A percentile compares a stretch with the other conserved stretches of the same genome.
These are phyloP conservation scores for Saccharomyces hybrid DNA, from an alignment of 1,139 yeast species.

Conservation along the genomic window DNA sequence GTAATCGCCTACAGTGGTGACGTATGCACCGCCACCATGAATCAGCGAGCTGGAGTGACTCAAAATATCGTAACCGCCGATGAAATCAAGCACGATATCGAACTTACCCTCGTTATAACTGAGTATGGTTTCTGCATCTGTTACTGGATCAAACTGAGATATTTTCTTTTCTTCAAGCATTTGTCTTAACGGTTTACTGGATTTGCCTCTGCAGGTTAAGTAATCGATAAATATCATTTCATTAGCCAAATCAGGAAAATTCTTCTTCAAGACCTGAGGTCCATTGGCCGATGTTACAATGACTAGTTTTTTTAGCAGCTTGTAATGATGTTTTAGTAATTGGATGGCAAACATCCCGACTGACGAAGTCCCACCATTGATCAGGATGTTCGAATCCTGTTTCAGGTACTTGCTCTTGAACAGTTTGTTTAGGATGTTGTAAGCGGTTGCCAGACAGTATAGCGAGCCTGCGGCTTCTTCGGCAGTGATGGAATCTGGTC, in stretches of 20 bases:
- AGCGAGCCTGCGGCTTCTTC: constrained; percentile 55
- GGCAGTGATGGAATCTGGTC: constrained; percentile 43
- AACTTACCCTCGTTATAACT: constrained; percentile 33
- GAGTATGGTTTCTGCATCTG: constrained; percentile 23
- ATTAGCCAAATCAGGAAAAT: constrained; percentile 25
- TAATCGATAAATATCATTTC: constrained; percentile 29
- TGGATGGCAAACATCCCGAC: constrained; percentile 60
- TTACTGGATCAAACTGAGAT: constrained; percentile 26
- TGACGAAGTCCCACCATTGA: constrained; percentile 74
- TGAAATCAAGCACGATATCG: constrained; percentile 42
- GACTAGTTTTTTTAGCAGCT: constrained; percentile 40
- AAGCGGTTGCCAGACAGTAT: constrained; percentile 51
- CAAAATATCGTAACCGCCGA: constrained; percentile 40
- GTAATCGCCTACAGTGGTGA: constrained; percentile 52
- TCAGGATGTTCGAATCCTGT: constrained; percentile 37
- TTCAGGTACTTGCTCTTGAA: constrained; percentile 27
- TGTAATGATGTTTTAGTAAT: constrained; percentile 42
- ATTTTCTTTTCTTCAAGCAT: constrained; percentile 25
- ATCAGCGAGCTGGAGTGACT: constrained; percentile 31
- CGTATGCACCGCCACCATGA: constrained; percentile 39
- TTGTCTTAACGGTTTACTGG: constrained; percentile 24
- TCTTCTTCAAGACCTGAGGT: constrained; percentile 22
- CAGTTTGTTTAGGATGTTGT: constrained; percentile 35
- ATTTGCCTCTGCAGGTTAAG: constrained; percentile 25
- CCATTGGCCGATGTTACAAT: constrained; percentile 37